Percentiles rank a stretch among this genome's conserved stretches.
Evolutionary conservation across 345 rosid species (phyloP).

Genomic region (Orychophragmus violaceus): DNA sequence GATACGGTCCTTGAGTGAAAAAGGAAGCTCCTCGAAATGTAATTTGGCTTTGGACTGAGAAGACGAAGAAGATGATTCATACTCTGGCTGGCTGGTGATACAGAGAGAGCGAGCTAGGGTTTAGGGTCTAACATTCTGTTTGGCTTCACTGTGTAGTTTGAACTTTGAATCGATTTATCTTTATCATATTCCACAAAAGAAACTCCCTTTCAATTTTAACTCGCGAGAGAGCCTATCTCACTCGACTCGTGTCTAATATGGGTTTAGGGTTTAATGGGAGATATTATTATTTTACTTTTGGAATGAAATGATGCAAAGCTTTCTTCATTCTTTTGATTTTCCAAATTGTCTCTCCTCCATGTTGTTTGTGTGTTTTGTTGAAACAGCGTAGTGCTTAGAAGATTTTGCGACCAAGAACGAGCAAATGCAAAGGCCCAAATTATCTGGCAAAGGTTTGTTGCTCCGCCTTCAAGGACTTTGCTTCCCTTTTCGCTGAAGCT

Average conservation of each 20-base stretch:
- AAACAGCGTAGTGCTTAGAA: constrained; percentile 44
- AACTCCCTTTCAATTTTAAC: background rate
- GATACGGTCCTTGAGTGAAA: constrained; percentile 4
- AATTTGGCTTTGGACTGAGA: constrained; percentile 2
- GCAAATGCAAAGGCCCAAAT: constrained; percentile 64
- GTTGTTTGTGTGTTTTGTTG: background rate
- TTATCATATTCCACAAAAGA: background rate
- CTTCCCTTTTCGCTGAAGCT: constrained; percentile 42
- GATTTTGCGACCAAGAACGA: constrained; percentile 54
- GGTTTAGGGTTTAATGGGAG: too few species aligned
- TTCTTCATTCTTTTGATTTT: background rate
- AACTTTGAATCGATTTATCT: background rate
- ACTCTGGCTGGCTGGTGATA: background rate
- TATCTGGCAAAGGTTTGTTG: constrained; percentile 49
- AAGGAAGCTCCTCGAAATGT: background rate
- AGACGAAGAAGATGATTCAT: constrained; percentile 19
- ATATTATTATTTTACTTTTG: background rate
- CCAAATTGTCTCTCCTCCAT: constrained; percentile 30
- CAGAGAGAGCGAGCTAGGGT: background rate
- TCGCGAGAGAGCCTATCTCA: too few species aligned
- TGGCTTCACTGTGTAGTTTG: background rate
- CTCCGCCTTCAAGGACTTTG: constrained; percentile 45
- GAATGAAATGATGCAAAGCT: background rate
- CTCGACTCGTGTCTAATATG: too few species aligned
- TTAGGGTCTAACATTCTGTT: background rate